These are phyloP conservation scores for Halteria grandinella DNA, from an alignment of 73 alveolate genomes.

Conservation along the genomic window DNA sequence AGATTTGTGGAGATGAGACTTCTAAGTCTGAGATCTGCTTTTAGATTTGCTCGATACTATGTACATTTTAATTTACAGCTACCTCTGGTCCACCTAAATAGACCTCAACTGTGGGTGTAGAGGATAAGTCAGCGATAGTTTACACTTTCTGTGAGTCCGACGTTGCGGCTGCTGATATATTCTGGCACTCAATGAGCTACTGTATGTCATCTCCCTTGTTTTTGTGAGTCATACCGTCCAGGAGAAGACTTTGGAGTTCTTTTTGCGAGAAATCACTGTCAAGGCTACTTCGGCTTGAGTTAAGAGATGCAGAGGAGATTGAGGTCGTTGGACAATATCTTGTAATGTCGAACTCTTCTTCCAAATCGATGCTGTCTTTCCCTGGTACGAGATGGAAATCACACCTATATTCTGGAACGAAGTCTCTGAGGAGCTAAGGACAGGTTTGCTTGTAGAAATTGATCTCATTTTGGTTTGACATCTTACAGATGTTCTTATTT, in stretches of 20 bases:
- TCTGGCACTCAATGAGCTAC: too few species aligned
- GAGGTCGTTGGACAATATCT: slow-evolving; percentile 40
- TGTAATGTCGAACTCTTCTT: slow-evolving; percentile 18
- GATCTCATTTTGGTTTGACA: slow-evolving; percentile 11
- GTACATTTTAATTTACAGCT: too few species aligned
- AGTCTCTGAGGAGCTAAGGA: background rate
- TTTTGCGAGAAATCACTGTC: slow-evolving; percentile 2
- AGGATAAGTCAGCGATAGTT: too few species aligned
- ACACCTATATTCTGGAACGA: background rate
- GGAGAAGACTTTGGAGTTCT: slow-evolving; percentile 9
- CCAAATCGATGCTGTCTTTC: slow-evolving; percentile 9
- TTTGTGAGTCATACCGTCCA: too few species aligned
- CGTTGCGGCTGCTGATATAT: too few species aligned
- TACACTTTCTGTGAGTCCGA: too few species aligned
- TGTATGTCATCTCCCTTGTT: too few species aligned
- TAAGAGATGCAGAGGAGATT: background rate
- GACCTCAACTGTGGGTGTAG: too few species aligned
- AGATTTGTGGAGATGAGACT: too few species aligned
- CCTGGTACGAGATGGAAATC: slow-evolving; percentile 11
- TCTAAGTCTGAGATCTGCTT: too few species aligned
- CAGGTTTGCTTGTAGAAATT: background rate
- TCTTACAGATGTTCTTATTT: slow-evolving; percentile 22
- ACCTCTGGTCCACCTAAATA: too few species aligned
- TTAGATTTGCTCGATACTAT: too few species aligned
- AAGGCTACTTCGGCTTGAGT: background rate